Percentiles rank a stretch among this genome's conserved stretches.
phyloP scores from a whole-genome alignment of 495 filamentous ascomycete species.

The Barbatosphaeria neglecta region DNA sequence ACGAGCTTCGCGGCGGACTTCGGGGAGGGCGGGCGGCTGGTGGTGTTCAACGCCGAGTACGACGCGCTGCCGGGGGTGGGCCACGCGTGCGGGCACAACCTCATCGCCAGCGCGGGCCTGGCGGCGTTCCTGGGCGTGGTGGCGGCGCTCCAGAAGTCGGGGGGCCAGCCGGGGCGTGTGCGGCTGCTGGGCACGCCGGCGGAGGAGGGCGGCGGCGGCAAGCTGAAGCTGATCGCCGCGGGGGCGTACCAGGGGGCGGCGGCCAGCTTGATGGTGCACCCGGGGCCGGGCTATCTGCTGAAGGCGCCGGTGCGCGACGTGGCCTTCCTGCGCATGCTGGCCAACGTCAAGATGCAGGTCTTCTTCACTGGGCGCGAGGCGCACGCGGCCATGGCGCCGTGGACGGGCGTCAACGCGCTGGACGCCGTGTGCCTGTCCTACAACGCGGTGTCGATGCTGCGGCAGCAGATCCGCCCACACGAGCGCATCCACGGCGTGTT shows the following conservation, averaged over 20 bases:
- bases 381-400: constrained; percentile 50
- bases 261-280: constrained; percentile 45
- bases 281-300: constrained; percentile 25
- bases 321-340: constrained; percentile 34
- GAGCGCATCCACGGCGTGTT: constrained; percentile 21
- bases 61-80: constrained; percentile 33
- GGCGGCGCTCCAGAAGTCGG: constrained; percentile 34
- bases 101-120: constrained; percentile 52
- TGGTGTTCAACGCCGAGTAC: constrained; percentile 50
- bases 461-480: constrained; percentile 43
- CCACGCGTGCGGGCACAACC: constrained; percentile 50
- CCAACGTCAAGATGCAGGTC: constrained; percentile 38
- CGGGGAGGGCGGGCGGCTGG: constrained; percentile 34
- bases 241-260: constrained; percentile 38
- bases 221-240: constrained; percentile 35
- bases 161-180: constrained; percentile 41
- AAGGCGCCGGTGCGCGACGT: constrained; percentile 14
- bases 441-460: constrained; percentile 48
- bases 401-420: constrained; percentile 54
- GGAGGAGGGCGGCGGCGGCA: constrained; percentile 48
- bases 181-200: constrained; percentile 58
- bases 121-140: constrained; percentile 47
- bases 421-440: constrained; percentile 52
- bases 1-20: constrained; percentile 45
- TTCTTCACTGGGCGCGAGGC: constrained; percentile 37